Conservation (phyloP, 177 flowering plant species). For the Vitis hybrid region DNA sequence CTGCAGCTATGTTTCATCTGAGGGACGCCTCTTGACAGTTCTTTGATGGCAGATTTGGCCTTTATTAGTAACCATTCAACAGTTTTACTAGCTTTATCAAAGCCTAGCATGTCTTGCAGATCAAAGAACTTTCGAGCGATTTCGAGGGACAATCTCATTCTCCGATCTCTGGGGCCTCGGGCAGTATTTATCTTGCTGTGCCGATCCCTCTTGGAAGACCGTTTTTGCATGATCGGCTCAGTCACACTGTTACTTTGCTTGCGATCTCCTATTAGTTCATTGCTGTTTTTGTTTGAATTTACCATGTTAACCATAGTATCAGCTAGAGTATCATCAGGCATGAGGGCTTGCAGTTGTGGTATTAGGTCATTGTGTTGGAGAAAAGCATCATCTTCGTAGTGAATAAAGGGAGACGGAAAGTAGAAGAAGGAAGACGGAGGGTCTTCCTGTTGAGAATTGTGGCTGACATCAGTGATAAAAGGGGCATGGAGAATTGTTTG, state of each 20-base stretch:
- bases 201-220: constrained; percentile 57
- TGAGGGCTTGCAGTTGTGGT: constrained; percentile 6
- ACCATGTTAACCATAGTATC: constrained; percentile 4
- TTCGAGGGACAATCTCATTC: constrained; percentile 84
- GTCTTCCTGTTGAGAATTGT: constrained; percentile 23
- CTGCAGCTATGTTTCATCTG: constrained; percentile 13
- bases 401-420: constrained; percentile 29
- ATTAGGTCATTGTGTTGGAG: constrained; percentile 19
- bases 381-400: constrained; percentile 6
- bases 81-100: constrained; percentile 76
- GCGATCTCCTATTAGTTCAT: not conserved
- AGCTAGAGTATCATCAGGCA: not conserved
- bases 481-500: constrained; percentile 18
- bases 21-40: constrained; percentile 25
- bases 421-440: constrained; percentile 21
- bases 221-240: constrained; percentile 18
- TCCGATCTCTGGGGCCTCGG: constrained; percentile 66
- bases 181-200: constrained; percentile 87
- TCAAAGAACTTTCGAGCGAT: constrained; percentile 65
- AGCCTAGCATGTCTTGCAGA: constrained; percentile 75
- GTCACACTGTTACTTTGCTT: not conserved
- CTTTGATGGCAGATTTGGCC: constrained; percentile 50
- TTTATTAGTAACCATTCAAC: constrained; percentile 71
- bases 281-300: constrained; percentile 1
- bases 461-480: constrained; percentile 17